Conservation (phyloP, 2,329 filamentous ascomycete genomes). For the Kalmusia sp. region DNA sequence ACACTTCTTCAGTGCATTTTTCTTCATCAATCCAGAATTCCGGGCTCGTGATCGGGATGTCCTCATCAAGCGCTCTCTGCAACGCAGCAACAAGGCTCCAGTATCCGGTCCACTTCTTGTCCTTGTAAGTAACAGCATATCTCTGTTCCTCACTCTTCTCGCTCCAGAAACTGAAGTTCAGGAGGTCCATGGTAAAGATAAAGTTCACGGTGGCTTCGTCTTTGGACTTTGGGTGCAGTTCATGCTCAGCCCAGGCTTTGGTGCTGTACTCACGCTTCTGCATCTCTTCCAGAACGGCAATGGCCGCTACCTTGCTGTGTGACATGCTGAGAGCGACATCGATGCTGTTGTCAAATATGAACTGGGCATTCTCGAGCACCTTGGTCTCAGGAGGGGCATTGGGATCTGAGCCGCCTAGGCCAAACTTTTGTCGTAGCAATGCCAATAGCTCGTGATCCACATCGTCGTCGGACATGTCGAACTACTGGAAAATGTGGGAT, state of each 20-base stretch:
- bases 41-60: constrained; percentile 86
- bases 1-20: constrained; percentile 75
- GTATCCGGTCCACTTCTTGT: constrained; percentile 88
- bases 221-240: constrained; percentile 84
- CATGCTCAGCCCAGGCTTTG: constrained; percentile 84
- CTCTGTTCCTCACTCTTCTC: constrained; percentile 71
- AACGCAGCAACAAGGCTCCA: constrained; percentile 90
- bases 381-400: constrained; percentile 74
- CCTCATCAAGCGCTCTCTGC: constrained; percentile 87
- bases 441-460: constrained; percentile 86
- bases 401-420: constrained; percentile 61
- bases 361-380: constrained; percentile 82
- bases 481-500: constrained; percentile 8
- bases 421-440: constrained; percentile 81
- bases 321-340: constrained; percentile 89
- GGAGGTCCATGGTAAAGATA: constrained; percentile 94
- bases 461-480: constrained; percentile 86
- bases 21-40: constrained; percentile 83
- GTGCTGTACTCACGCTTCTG: constrained; percentile 83
- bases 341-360: constrained; percentile 89
- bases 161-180: constrained; percentile 99
- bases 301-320: constrained; percentile 82
- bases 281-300: constrained; percentile 81
- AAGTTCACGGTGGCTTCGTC: constrained; percentile 85
- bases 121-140: constrained; percentile 83